Conservation (phyloP, 2,329 filamentous ascomycete genomes). For the Neopestalotiopsis sp. region DNA sequence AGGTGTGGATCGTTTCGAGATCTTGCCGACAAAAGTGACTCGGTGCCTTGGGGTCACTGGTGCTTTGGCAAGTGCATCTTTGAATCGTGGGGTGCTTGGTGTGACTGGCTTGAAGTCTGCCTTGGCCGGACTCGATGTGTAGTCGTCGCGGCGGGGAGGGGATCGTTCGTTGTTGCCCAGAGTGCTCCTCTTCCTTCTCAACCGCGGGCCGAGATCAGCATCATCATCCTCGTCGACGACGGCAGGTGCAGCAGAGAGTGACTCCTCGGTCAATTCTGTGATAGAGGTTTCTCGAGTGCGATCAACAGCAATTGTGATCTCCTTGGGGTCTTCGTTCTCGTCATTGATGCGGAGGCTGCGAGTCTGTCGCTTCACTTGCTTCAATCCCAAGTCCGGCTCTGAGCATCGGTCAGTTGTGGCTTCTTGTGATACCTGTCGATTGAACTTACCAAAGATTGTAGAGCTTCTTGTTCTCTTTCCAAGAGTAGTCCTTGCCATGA, state of each 20-base stretch:
- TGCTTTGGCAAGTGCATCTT: slow-evolving; percentile 75
- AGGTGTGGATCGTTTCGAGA: slow-evolving; percentile 79
- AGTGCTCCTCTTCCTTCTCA: background rate
- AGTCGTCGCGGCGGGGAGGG: background rate
- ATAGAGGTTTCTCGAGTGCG: slow-evolving; percentile 50
- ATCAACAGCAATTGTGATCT: slow-evolving; percentile 40
- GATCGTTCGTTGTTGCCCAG: background rate
- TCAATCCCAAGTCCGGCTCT: slow-evolving; percentile 45
- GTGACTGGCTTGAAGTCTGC: slow-evolving; percentile 59
- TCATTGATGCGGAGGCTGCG: slow-evolving; percentile 59
- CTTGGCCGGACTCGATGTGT: background rate
- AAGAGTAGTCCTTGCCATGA: slow-evolving; percentile 18
- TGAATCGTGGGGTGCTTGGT: slow-evolving; percentile 77
- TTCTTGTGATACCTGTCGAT: slow-evolving; percentile 2
- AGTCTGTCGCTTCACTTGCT: slow-evolving; percentile 52
- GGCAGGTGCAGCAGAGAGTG: slow-evolving; percentile 18
- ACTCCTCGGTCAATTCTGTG: slow-evolving; percentile 43
- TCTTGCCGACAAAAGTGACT: slow-evolving; percentile 76
- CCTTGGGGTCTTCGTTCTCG: slow-evolving; percentile 70
- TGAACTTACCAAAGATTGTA: slow-evolving; percentile 40
- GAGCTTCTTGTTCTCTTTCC: slow-evolving; percentile 53
- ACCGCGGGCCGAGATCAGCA: background rate
- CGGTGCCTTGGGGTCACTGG: slow-evolving; percentile 84
- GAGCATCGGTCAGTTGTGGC: slow-evolving; percentile 26
- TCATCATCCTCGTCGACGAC: slow-evolving; percentile 9